Evolutionary conservation across 2,329 filamentous ascomycete species (phyloP).

Genomic region (Ophiocordyceps camponoti-saundersi): DNA sequence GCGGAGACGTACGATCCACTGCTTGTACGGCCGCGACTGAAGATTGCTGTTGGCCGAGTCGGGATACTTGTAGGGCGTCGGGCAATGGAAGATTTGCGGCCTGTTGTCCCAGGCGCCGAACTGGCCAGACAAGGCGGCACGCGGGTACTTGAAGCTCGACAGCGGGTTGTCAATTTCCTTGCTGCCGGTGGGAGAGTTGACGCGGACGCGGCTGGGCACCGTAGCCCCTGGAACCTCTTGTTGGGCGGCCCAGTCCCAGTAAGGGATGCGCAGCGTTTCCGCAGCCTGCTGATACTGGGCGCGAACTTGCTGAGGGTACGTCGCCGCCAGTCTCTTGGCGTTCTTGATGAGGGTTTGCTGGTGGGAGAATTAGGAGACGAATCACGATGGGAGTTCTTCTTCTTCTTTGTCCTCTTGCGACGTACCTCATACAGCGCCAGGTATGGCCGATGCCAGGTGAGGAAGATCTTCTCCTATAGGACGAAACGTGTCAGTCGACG

Average conservation of each 20-base stretch:
- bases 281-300: conserved; percentile 25
- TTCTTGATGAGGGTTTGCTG: conserved; percentile 34
- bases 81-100: conserved; percentile 23
- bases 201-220: conserved; percentile 14
- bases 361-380: conserved; percentile 2
- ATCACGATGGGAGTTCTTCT: too few relatives aligned
- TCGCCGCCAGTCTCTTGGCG: conserved; percentile 25
- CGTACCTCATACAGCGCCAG: conserved; percentile 34
- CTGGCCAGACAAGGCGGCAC: conserved; percentile 16
- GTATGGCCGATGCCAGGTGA: conserved; percentile 39
- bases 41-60: conserved; percentile 19
- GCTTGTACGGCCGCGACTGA: conserved; percentile 15
- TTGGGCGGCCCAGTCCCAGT: conserved; percentile 36
- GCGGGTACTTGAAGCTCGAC: conserved; percentile 31
- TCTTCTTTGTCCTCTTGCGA: neutral
- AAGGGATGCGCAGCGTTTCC: conserved; percentile 28
- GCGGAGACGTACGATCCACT: conserved; percentile 20
- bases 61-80: conserved; percentile 19
- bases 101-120: conserved; percentile 18
- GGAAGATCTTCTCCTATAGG: conserved; percentile 29
- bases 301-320: conserved; percentile 19
- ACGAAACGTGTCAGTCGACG: neutral
- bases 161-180: conserved; percentile 31
- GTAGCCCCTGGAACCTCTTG: conserved; percentile 24
- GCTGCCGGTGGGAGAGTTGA: conserved; percentile 23